phyloP scores from a whole-genome alignment of 352 stramenopile species.

The Pythium volutum region DNA sequence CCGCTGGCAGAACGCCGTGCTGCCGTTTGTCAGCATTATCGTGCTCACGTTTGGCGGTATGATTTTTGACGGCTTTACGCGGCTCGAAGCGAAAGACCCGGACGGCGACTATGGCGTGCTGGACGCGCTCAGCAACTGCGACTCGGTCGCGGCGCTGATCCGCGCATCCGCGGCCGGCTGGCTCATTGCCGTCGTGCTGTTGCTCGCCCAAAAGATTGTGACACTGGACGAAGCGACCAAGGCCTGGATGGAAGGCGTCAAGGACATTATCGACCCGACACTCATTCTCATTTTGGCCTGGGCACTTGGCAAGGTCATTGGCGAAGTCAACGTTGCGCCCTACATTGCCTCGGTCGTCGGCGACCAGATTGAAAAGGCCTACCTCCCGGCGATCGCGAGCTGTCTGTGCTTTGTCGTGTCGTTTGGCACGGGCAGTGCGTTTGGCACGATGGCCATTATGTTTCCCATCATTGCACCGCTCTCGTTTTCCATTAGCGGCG shows the following conservation, averaged over 20 bases:
- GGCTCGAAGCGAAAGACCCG: slow-evolving; percentile 43
- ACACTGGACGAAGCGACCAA: slow-evolving; percentile 85
- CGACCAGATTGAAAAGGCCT: slow-evolving; percentile 72
- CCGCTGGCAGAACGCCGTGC: slow-evolving; percentile 81
- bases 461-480: slow-evolving; percentile 90
- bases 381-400: slow-evolving; percentile 75
- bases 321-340: slow-evolving; percentile 79
- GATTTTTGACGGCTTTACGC: slow-evolving; percentile 78
- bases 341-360: slow-evolving; percentile 79
- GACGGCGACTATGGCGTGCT: slow-evolving; percentile 51
- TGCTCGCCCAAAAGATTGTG: slow-evolving; percentile 83
- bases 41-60: slow-evolving; percentile 83
- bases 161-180: slow-evolving; percentile 73
- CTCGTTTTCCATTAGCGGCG: slow-evolving; percentile 76
- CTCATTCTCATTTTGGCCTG: slow-evolving; percentile 89
- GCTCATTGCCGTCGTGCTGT: slow-evolving; percentile 64
- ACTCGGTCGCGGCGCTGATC: slow-evolving; percentile 78
- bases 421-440: slow-evolving; percentile 87
- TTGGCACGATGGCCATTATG: slow-evolving; percentile 92
- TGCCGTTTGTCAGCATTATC: slow-evolving; percentile 84
- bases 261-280: slow-evolving; percentile 90
- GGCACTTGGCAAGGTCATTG: slow-evolving; percentile 84
- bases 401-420: slow-evolving; percentile 88
- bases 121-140: slow-evolving; percentile 73
- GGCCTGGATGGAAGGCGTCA: slow-evolving; percentile 89